Base-by-base conservation (phyloP, 2,329 filamentous ascomycete genomes). In the Hypocrella siamensis region DNA sequence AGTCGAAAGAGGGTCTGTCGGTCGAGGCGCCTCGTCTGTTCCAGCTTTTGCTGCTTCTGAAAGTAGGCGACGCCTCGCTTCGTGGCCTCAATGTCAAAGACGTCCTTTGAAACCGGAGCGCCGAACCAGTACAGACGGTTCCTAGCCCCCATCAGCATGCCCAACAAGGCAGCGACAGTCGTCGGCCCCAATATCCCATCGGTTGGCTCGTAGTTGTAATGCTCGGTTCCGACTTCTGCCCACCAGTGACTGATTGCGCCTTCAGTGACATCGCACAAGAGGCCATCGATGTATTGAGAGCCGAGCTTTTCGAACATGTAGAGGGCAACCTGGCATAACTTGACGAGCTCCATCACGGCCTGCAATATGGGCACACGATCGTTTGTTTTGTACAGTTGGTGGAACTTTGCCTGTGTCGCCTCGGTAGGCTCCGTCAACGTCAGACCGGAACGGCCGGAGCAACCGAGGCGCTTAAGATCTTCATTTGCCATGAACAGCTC, bases 211-310 rank as follows among this genome's bases (percentile, higher is more conserved):
- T 85, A 72, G 34, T 88, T 92, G 60, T 88, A 94, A 46, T 90
- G 78, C 42, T 96, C 88, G 1, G 77, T 78, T 2, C 90, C 90
- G 37, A 94, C 79, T 46, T 93, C 83, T 2, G 81, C 77, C 90
- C 90, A 96, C 90, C 90, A 98, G 51, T 94, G 82, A 38, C 77
- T 79, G 44, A 96, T 75, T 2, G 86, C 84, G 38, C 70, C 77
- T 52, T 98, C 90, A 0, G 90, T 96, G 27, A 90, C 66, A 56
- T 98, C 90, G 51, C 90, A 98, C 3, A 98, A 67, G 17, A 94
- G 58, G 0, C 90, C 90, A 46, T 98, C 90, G 6, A 83, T 81
- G 49, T 93, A 96, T 41, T 86, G 81, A 19, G 78, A 69, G n/a
- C 82, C 77, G 5, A 96, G 61, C 50, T 86, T 84, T 33, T 79